Evolutionary conservation across 805 yeast genomes (phyloP).

Genomic region (Candida ovalis): DNA sequence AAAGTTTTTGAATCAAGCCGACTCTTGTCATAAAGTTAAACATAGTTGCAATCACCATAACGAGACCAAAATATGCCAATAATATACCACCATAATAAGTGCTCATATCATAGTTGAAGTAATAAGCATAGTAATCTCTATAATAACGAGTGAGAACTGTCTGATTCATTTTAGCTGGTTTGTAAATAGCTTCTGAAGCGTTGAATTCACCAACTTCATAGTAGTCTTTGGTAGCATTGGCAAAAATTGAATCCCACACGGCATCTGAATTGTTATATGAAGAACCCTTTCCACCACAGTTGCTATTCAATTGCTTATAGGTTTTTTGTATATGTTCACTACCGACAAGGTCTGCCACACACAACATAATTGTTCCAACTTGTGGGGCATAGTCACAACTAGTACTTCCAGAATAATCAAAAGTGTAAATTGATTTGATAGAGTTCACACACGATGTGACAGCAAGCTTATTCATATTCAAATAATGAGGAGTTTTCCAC

Average conservation of each 20-base stretch:
- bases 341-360: slow-evolving; percentile 7
- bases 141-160: neutral
- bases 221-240: neutral
- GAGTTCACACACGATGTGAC: neutral
- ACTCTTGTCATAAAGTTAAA: slow-evolving; percentile 31
- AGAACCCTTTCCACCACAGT: slow-evolving; percentile 11
- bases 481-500: neutral
- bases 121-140: slow-evolving; percentile 15
- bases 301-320: neutral
- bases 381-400: slow-evolving; percentile 15
- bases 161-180: slow-evolving; percentile 8
- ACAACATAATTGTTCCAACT: slow-evolving; percentile 12
- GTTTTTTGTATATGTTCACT: slow-evolving; percentile 2
- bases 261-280: neutral
- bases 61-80: slow-evolving; percentile 36
- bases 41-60: slow-evolving; percentile 34
- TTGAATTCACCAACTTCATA: neutral
- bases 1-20: slow-evolving; percentile 29
- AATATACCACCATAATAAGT: slow-evolving; percentile 34
- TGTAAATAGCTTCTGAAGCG: slow-evolving; percentile 12
- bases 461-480: neutral
- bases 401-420: neutral
- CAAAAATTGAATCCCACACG: neutral
- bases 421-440: neutral
- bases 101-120: slow-evolving; percentile 25